These are phyloP conservation scores for Warburgia ugandensis DNA, from an alignment of 164 flowering plant species.

Conservation along the genomic window DNA sequence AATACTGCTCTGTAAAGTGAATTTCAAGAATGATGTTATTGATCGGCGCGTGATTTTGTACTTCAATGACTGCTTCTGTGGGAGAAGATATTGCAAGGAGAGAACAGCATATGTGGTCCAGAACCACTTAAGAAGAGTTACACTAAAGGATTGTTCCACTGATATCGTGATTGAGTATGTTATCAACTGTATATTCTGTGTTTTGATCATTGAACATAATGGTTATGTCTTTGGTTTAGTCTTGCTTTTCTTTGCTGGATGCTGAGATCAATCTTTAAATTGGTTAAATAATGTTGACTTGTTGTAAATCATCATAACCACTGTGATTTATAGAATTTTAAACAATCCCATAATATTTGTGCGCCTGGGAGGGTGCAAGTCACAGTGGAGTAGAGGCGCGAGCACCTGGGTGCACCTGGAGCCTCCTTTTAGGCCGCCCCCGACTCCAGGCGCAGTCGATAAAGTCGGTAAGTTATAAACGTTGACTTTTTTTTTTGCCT, in stretches of 20 bases:
- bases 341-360: too few species aligned
- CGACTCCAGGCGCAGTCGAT: too few species aligned
- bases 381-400: too few species aligned
- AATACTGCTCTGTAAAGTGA: conserved; percentile 61
- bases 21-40: conserved; percentile 46
- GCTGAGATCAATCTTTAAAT: neutral
- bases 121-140: conserved; percentile 50
- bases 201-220: neutral
- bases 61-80: conserved; percentile 68
- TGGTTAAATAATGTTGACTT: neutral
- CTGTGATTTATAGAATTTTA: too few species aligned
- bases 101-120: conserved; percentile 56
- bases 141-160: conserved; percentile 51
- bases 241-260: neutral
- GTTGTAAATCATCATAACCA: too few species aligned
- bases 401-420: too few species aligned
- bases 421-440: too few species aligned
- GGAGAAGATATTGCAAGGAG: conserved; percentile 64
- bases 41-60: conserved; percentile 72
- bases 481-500: too few species aligned
- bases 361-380: too few species aligned
- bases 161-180: conserved; percentile 74
- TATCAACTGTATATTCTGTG: neutral
- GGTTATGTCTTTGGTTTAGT: neutral
- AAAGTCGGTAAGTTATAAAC: too few species aligned